Base-by-base conservation (phyloP, 164 flowering plant genomes). In the Vitis rotundifolia region DNA sequence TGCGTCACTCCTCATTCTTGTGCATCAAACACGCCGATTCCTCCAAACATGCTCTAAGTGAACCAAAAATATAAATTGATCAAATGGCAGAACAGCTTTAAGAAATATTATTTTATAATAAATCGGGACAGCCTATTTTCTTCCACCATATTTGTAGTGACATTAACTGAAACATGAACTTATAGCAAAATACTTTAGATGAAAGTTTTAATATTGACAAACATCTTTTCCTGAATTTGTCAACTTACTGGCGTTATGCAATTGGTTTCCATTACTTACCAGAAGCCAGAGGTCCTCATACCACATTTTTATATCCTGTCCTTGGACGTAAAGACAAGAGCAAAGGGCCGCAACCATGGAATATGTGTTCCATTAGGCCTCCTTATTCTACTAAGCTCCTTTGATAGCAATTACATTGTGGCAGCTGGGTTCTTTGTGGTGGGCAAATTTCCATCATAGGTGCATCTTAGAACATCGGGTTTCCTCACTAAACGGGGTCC, bases 361-460 rank as follows among this genome's bases (percentile, higher is more conserved):
- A n/a, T n/a, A 49, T 52, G 2, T 52, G 28, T 37, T 16, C 26
- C 58, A 22, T 28, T 18, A 14, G 59, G 16, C 29, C 54, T 26
- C 56, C 68, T n/a, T n/a, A n/a, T 48, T 56, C 53, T 64, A 55
- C 15, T n/a, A 31, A 13, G 57, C 55, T 19, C 0, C 19, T 68
- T 58, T 28, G 49, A 8, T 14, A 28, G 10, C 49, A 14, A 59
- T 73, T 75, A 83, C 49, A 61, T 29, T 48, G 73, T 26, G 59
- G 86, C 82, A 56, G 78, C 63, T 3, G 86, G 97, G 75, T 94
- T 92, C 82, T 79, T 86, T 47, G 97, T 94, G 64, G 67, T 81
- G 3, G 97, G 92, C 73, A 92, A 75, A 69, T 75, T 84, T 63
- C 97, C 98, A 82, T 92, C 97, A 62, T 91, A 92, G 73, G 87